Percentiles rank a stretch among this genome's conserved stretches.
phyloP scores from a whole-genome alignment of 2,329 filamentous ascomycete species.

The Dothideomycetes sp. region DNA sequence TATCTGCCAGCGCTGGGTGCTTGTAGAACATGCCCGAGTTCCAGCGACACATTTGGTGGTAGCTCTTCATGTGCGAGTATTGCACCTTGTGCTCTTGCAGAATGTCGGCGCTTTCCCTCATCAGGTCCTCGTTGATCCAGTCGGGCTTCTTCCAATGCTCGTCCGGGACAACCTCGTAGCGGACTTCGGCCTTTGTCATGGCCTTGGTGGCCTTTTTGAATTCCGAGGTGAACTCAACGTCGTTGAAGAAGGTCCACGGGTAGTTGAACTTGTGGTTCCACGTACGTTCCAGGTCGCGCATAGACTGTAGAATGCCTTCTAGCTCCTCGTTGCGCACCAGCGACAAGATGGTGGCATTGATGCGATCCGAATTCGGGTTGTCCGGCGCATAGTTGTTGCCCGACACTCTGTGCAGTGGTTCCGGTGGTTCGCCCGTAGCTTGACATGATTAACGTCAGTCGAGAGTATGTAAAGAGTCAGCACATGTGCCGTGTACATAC shows the following conservation, averaged over 20 bases:
- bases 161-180: conserved; percentile 81
- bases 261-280: conserved; percentile 99
- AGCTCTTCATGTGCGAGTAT: conserved; percentile 80
- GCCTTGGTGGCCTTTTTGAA: conserved; percentile 78
- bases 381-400: conserved; percentile 70
- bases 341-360: conserved; percentile 85
- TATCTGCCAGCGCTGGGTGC: conserved; percentile 73
- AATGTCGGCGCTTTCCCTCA: conserved; percentile 71
- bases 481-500: conserved; percentile 43
- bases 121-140: conserved; percentile 87
- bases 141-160: conserved; percentile 88
- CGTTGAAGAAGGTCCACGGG: conserved; percentile 98
- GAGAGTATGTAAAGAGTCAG: conserved; percentile 11
- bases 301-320: conserved; percentile 72
- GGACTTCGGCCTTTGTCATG: conserved; percentile 78
- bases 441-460: conserved; percentile 13
- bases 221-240: conserved; percentile 83
- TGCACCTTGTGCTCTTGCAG: conserved; percentile 80
- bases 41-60: conserved; percentile 99
- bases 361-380: conserved; percentile 66
- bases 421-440: conserved; percentile 80
- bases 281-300: conserved; percentile 83
- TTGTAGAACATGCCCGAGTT: conserved; percentile 98
- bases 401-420: conserved; percentile 58
- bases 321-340: conserved; percentile 90